These are phyloP conservation scores for Euphorbia corollata DNA, from an alignment of 441 rosid genomes.

Conservation along the genomic window DNA sequence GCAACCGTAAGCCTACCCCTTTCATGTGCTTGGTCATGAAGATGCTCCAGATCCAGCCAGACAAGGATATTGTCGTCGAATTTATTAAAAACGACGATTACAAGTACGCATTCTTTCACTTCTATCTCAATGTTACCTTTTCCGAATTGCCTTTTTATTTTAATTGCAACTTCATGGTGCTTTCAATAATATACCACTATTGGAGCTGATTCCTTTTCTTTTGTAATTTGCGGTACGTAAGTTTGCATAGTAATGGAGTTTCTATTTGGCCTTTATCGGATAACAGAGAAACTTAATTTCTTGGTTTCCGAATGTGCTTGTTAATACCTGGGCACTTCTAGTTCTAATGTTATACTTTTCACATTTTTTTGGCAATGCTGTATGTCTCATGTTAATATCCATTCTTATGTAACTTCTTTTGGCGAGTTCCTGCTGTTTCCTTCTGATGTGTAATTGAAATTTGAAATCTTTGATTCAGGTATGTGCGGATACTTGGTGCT, in stretches of 20 bases:
- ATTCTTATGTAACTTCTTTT: neutral
- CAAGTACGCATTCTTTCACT: conserved; percentile 37
- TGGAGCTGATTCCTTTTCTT: neutral
- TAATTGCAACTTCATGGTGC: neutral
- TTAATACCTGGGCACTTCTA: neutral
- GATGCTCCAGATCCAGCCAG: conserved; percentile 96
- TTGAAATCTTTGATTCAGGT: conserved; percentile 32
- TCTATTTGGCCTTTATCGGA: neutral
- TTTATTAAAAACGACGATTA: conserved; percentile 89
- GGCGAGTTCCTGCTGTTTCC: neutral
- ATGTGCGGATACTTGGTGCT: conserved; percentile 83
- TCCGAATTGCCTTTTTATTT: neutral
- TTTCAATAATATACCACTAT: neutral
- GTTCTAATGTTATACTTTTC: neutral
- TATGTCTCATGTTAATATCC: neutral
- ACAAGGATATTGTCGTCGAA: conserved; percentile 88
- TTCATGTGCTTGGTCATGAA: conserved; percentile 81
- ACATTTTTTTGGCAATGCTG: neutral
- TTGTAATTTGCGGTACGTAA: neutral
- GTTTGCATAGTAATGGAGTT: neutral
- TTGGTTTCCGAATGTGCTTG: neutral
- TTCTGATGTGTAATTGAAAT: neutral
- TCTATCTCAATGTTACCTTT: neutral
- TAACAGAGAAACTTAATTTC: neutral
- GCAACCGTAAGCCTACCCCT: conserved; percentile 82